These are phyloP conservation scores for Funneliformis mosseae DNA, from an alignment of 192 early-diverging fungal species.

Conservation along the genomic window DNA sequence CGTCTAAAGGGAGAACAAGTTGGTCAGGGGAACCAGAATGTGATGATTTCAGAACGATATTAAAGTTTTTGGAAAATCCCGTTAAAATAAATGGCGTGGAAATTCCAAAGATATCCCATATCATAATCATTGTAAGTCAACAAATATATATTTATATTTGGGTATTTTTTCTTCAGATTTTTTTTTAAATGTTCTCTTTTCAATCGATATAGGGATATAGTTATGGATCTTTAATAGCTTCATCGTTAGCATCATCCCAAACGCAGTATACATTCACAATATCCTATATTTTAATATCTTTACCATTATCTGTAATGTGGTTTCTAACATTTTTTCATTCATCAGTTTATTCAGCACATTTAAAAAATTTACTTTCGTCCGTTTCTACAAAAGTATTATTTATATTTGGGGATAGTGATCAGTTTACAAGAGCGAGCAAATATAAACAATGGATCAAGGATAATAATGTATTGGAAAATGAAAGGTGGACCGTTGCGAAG, in stretches of 20 bases:
- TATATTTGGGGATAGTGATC: slow-evolving; percentile 32
- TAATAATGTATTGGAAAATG: neutral
- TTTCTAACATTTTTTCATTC: slow-evolving; percentile 21
- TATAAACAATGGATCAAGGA: slow-evolving; percentile 2
- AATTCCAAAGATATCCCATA: slow-evolving; percentile 9
- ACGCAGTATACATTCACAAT: neutral
- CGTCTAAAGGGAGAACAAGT: slow-evolving; percentile 44
- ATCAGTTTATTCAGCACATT: neutral
- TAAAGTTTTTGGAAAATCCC: slow-evolving; percentile 41
- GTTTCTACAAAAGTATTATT: slow-evolving; percentile 4
- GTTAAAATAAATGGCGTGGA: neutral
- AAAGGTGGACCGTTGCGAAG: slow-evolving; percentile 8
- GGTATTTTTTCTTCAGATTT: neutral
- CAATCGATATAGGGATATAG: slow-evolving; percentile 6
- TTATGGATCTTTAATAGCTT: slow-evolving; percentile 30
- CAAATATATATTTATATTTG: neutral
- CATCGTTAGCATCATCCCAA: slow-evolving; percentile 2
- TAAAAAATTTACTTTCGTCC: slow-evolving; percentile 3
- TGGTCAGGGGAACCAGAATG: slow-evolving; percentile 47
- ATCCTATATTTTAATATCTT: slow-evolving; percentile 26
- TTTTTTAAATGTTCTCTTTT: too few relatives aligned
- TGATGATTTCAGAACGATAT: slow-evolving; percentile 42
- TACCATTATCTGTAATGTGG: slow-evolving; percentile 26
- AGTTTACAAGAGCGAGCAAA: slow-evolving; percentile 17
- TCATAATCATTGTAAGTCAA: slow-evolving; percentile 22